These are phyloP conservation scores for Hypocreales sp. DNA, from an alignment of 2,329 filamentous ascomycete genomes.

Conservation along the genomic window DNA sequence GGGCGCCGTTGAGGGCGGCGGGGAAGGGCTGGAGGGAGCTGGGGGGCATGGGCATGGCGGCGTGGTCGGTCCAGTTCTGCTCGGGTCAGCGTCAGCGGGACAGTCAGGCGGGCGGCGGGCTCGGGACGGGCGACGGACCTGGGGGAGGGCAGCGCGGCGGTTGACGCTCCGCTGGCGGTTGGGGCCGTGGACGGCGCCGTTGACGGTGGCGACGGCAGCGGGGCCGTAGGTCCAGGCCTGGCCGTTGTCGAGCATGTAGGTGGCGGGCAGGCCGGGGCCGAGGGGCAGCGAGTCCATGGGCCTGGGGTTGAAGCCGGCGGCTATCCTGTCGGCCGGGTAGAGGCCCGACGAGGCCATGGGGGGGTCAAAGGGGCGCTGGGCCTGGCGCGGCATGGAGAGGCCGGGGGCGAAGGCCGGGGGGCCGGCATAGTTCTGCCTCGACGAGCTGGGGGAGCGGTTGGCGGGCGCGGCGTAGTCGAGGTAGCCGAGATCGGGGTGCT, in stretches of 20 bases:
- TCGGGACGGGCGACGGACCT: slow-evolving; percentile 55
- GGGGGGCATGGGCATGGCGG: slow-evolving; percentile 25
- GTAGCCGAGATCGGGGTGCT: slow-evolving; percentile 48
- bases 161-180: slow-evolving; percentile 38
- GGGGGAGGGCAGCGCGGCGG: slow-evolving; percentile 49
- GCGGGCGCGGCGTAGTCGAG: slow-evolving; percentile 47
- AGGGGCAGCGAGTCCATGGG: slow-evolving; percentile 33
- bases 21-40: slow-evolving; percentile 19
- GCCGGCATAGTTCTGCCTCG: slow-evolving; percentile 39
- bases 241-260: slow-evolving; percentile 48
- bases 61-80: slow-evolving; percentile 37
- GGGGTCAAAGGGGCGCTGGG: slow-evolving; percentile 66
- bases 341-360: slow-evolving; percentile 47
- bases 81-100: slow-evolving; percentile 1
- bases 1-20: slow-evolving; percentile 18
- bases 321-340: slow-evolving; percentile 55
- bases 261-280: slow-evolving; percentile 22
- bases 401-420: slow-evolving; percentile 33
- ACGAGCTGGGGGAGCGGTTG: slow-evolving; percentile 54
- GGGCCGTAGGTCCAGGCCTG: slow-evolving; percentile 67
- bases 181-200: slow-evolving; percentile 50
- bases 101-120: not conserved
- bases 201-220: slow-evolving; percentile 46
- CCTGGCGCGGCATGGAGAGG: slow-evolving; percentile 27
- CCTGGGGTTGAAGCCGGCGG: slow-evolving; percentile 42